Evolutionary conservation across 495 filamentous ascomycete genomes (phyloP).

Genomic region (Penicillium flavigenum): DNA sequence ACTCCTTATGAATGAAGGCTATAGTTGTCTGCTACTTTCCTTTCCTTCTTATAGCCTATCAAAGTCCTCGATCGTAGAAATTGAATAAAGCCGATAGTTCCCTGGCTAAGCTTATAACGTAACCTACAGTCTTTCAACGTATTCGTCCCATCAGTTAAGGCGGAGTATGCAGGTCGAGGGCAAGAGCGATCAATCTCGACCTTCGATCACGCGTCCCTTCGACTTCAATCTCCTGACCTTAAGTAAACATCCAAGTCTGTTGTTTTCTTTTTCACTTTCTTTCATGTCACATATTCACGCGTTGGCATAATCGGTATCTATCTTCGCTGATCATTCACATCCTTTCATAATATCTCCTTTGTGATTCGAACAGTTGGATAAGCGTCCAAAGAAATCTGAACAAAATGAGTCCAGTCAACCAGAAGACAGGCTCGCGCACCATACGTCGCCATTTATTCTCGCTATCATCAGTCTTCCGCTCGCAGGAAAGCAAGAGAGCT

Average conservation of each 20-base stretch:
- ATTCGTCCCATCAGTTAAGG: not conserved
- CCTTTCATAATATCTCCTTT: not conserved
- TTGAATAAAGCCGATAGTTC: not conserved
- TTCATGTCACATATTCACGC: not conserved
- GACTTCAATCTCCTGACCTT: not conserved
- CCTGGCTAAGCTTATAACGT: not conserved
- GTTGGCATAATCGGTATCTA: not conserved
- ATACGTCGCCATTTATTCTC: constrained; percentile 14
- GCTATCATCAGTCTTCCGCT: constrained; percentile 21
- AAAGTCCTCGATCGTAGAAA: not conserved
- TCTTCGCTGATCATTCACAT: not conserved
- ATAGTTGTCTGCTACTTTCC: not conserved
- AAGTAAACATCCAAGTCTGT: not conserved
- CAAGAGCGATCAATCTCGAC: not conserved
- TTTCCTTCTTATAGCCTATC: not conserved
- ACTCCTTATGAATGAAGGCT: not conserved
- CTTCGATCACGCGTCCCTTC: not conserved
- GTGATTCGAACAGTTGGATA: not conserved
- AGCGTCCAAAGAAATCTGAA: not conserved
- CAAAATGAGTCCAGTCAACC: not conserved
- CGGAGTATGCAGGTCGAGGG: not conserved
- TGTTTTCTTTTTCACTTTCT: not conserved
- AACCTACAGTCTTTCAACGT: not conserved
- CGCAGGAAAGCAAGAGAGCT: constrained; percentile 16
- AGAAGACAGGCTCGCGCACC: not conserved